A percentile compares a stretch with the other conserved stretches of the same genome.
Conservation (phyloP, 163 green algal species). For the Volvox carteri region DNA sequence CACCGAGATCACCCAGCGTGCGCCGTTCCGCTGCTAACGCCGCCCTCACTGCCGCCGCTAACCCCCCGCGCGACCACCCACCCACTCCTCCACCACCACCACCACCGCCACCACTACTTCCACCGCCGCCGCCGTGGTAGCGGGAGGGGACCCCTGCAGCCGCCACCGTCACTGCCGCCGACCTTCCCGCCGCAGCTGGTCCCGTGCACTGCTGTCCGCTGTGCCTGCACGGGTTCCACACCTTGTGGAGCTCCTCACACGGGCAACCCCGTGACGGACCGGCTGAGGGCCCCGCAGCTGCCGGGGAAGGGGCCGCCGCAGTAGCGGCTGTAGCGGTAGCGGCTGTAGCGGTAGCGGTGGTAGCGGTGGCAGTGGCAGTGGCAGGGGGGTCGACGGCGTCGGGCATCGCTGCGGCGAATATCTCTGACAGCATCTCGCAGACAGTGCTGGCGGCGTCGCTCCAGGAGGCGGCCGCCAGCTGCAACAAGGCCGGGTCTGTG, state of each 20-base stretch:
- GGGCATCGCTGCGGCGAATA: neutral
- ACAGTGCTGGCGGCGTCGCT: slow-evolving; percentile 40
- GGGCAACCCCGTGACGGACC: too few species aligned
- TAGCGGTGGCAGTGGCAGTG: too few species aligned
- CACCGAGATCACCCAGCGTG: neutral
- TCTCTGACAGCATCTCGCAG: slow-evolving; percentile 32
- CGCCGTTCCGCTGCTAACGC: slow-evolving; percentile 17
- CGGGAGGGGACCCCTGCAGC: neutral
- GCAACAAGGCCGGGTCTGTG: slow-evolving; percentile 40
- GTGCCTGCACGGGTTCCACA: neutral
- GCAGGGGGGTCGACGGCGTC: too few species aligned
- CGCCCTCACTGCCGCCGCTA: neutral
- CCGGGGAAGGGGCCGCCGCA: neutral
- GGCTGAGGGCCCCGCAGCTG: too few species aligned
- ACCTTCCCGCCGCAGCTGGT: neutral
- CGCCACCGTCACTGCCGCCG: neutral
- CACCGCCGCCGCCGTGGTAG: neutral
- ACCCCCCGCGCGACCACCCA: neutral
- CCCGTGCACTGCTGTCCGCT: neutral
- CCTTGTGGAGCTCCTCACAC: neutral
- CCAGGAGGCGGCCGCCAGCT: slow-evolving; percentile 14
- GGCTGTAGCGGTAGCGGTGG: too few species aligned
- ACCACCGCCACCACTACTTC: neutral
- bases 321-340: too few species aligned
- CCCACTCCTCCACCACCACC: neutral